Conservation (phyloP, 139 green algal species). For the Volvox reticuliferus region DNA sequence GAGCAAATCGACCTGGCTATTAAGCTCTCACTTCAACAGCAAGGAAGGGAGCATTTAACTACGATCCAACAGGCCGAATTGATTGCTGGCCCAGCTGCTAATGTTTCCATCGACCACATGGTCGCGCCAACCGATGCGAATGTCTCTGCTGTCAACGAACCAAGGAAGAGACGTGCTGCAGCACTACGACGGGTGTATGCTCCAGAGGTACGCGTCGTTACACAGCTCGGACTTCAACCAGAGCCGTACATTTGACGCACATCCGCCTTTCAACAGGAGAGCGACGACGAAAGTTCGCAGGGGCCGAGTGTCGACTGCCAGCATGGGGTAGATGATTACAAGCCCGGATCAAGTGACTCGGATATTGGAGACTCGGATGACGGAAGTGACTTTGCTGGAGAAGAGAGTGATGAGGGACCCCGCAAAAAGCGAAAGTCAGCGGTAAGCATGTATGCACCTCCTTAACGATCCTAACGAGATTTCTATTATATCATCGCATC, state of each 20-base stretch:
- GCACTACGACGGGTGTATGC: neutral
- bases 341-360: neutral
- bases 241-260: neutral
- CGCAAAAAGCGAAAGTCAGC: slow-evolving; percentile 17
- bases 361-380: neutral
- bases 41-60: neutral
- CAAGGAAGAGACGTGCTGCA: neutral
- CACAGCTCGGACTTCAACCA: neutral
- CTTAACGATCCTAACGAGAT: too few species aligned
- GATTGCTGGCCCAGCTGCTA: too few species aligned
- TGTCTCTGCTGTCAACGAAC: neutral
- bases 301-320: neutral
- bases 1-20: slow-evolving; percentile 36
- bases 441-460: neutral
- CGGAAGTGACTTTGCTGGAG: slow-evolving; percentile 16
- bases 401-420: slow-evolving; percentile 28
- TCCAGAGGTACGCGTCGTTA: neutral
- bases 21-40: neutral
- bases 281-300: neutral
- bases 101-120: too few species aligned
- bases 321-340: neutral
- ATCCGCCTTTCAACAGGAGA: neutral
- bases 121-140: neutral
- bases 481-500: too few species aligned
- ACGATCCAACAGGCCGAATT: neutral